Evolutionary conservation across 371 early-diverging fungal genomes (phyloP).

Genomic region (Mucor saturninus): DNA sequence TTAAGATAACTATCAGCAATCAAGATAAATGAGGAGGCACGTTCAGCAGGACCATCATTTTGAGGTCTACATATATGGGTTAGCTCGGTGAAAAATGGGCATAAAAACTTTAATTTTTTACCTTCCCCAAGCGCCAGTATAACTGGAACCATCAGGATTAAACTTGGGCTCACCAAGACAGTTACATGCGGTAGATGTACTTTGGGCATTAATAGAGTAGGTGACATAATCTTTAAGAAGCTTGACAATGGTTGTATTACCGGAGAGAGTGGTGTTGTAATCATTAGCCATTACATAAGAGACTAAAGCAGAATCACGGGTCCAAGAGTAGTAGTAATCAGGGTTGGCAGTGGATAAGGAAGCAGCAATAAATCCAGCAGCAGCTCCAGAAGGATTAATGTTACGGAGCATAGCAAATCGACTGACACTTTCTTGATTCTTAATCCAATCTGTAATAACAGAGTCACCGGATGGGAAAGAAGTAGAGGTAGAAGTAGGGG

Average conservation of each 20-base stretch:
- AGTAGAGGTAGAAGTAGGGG: constrained; percentile 18
- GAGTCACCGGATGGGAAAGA: constrained; percentile 34
- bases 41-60: constrained; percentile 84
- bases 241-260: constrained; percentile 15
- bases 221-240: constrained; percentile 40
- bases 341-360: constrained; percentile 53
- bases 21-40: constrained; percentile 58
- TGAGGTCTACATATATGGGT: constrained; percentile 55
- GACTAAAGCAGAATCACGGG: constrained; percentile 73
- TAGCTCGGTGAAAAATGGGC: not conserved
- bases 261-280: constrained; percentile 25
- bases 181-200: constrained; percentile 35
- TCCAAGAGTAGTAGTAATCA: constrained; percentile 82
- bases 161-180: constrained; percentile 84
- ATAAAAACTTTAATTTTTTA: not conserved
- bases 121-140: constrained; percentile 63
- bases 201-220: constrained; percentile 39
- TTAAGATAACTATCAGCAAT: constrained; percentile 48
- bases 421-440: constrained; percentile 23
- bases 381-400: constrained; percentile 43
- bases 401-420: constrained; percentile 31
- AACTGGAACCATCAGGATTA: constrained; percentile 63
- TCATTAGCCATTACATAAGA: constrained; percentile 50
- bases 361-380: constrained; percentile 44
- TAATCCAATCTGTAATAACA: constrained; percentile 27